A percentile compares a stretch with the other conserved stretches of the same genome.
phyloP scores from a whole-genome alignment of 352 stramenopile species.

The Phytophthora uliginosa region DNA sequence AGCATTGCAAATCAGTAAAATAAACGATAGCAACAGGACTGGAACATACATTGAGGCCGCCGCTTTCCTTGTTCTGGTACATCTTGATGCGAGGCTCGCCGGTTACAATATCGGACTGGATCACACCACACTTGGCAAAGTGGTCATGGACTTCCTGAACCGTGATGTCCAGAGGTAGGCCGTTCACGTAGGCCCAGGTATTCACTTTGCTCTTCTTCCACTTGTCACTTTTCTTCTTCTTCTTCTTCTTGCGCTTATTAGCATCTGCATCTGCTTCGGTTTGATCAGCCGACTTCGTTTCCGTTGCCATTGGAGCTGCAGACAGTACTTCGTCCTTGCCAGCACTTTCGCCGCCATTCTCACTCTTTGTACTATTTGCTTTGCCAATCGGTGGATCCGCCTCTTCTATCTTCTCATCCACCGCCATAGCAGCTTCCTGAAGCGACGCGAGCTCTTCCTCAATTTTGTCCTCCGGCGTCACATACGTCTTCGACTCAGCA shows the following conservation, averaged over 20 bases:
- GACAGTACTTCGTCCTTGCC: neutral
- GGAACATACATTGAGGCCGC: conserved; percentile 87
- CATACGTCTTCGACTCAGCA: conserved; percentile 67
- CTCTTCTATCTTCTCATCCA: conserved; percentile 4
- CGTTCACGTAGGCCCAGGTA: conserved; percentile 97
- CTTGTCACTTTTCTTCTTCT: conserved; percentile 86
- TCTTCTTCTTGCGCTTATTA: conserved; percentile 82
- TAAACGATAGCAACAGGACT: neutral
- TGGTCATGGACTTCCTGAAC: conserved; percentile 94
- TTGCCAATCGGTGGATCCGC: conserved; percentile 21
- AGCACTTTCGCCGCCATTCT: conserved; percentile 20
- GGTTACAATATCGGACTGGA: conserved; percentile 95
- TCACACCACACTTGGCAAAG: conserved; percentile 96
- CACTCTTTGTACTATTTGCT: conserved; percentile 57
- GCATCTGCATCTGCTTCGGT: conserved; percentile 19
- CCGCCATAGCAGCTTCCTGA: conserved; percentile 41
- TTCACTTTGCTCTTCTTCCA: conserved; percentile 89
- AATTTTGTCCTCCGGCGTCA: conserved; percentile 82
- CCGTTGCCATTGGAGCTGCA: neutral
- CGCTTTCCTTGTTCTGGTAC: conserved; percentile 91
- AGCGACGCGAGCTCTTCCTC: conserved; percentile 75
- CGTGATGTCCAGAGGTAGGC: conserved; percentile 94
- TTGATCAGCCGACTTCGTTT: conserved; percentile 10
- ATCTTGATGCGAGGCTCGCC: conserved; percentile 97
- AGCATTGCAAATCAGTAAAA: neutral